Evolutionary conservation across 805 yeast genomes (phyloP), one percentile per base, ranked within the genome.

Genomic region (Hanseniaspora lindneri): DNA sequence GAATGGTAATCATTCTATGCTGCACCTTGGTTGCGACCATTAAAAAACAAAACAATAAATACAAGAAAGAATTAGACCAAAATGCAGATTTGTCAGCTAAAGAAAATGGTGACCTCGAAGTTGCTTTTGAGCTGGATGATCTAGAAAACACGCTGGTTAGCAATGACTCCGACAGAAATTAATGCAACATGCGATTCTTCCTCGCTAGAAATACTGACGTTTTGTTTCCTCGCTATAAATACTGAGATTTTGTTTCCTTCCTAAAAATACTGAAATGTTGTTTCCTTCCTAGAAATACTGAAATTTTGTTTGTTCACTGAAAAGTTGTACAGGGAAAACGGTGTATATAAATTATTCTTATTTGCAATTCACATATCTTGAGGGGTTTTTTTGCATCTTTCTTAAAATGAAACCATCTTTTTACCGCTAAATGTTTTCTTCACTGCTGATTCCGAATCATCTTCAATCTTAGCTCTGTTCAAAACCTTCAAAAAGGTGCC

Each of bases 381-480:
- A 7, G 20, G 9, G 4, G 9, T 36, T 21, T 20, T 14, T 36
- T 21, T 36, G 9, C n/a, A 21, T 23, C 23, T 30, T 10, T 11
- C 13, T 36, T 24, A 44, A 36, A 36, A 39, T 2, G 54, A 44
- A 9, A 44, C 66, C 10, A 66, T 63, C 40, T 61, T 63, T 54
- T 63, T 62, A 55, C 62, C 66, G 13, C 39, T 37, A 19, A 44
- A 32, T 7, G 49, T 44, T 17, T 44, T 44, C 17, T 39, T 44
- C 3, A 24, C 44, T 19, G 7, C 21, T 2, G 61, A 87, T 51
- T 77, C 82, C 51, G 82, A 92, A 17, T 78, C 82, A 51, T 77
- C 83, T 59, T 92, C 99, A 24, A 96, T 89, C 67, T 88, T 87
- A 27, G 98, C 98, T 61, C 99, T 76, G 70, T 92, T 92, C 67